Percentiles rank a stretch among this genome's conserved stretches.
phyloP scores from a whole-genome alignment of 1,139 yeast genomes.

The Candida sanyaensis region DNA sequence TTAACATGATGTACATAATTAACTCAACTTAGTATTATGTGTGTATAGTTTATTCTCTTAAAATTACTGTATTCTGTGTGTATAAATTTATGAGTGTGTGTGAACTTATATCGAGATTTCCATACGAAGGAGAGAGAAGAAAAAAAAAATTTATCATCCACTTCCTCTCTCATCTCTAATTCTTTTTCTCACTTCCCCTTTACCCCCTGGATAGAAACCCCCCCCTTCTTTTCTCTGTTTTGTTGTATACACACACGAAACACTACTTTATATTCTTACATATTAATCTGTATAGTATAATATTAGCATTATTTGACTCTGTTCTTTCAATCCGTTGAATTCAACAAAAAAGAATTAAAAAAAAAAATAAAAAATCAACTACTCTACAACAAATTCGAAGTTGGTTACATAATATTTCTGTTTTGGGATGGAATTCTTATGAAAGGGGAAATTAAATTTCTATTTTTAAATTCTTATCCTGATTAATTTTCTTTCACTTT shows the following conservation, averaged over 20 bases:
- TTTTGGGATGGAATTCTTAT: constrained; percentile 2
- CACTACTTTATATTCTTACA: too few relatives aligned
- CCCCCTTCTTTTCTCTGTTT: too few relatives aligned
- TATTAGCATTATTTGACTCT: too few relatives aligned
- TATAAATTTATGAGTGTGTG: neutral
- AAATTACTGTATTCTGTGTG: neutral
- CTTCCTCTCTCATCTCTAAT: too few relatives aligned
- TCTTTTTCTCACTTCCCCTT: too few relatives aligned
- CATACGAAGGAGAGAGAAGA: too few relatives aligned
- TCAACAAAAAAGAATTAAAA: neutral
- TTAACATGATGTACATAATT: neutral
- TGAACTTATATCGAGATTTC: neutral
- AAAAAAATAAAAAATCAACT: neutral
- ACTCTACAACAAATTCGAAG: neutral
- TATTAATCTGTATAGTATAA: too few relatives aligned
- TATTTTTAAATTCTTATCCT: neutral
- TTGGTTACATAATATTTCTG: neutral
- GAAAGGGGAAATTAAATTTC: neutral
- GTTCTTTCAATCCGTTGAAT: too few relatives aligned
- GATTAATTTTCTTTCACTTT: neutral
- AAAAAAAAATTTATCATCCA: too few relatives aligned
- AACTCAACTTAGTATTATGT: neutral
- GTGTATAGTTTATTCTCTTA: neutral
- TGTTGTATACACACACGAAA: too few relatives aligned
- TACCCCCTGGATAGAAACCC: too few relatives aligned